Percentiles rank a stretch among this genome's conserved stretches.
Conservation (phyloP, 805 yeast species). For the Suhomyces canberraensis region DNA sequence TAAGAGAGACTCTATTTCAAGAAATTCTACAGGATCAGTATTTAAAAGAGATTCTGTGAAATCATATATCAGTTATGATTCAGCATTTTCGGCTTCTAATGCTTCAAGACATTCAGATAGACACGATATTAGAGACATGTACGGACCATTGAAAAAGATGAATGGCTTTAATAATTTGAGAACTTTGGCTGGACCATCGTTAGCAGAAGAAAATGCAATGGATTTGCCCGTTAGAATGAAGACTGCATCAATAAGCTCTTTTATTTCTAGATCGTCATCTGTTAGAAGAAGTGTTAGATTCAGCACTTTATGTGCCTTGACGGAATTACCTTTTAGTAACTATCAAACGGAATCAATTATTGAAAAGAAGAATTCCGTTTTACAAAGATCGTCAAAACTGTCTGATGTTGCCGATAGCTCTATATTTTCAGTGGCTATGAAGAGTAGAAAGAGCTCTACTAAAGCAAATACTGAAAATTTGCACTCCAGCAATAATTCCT, state of each 20-base stretch:
- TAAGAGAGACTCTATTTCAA: conserved; percentile 32
- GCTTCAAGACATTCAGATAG: conserved; percentile 12
- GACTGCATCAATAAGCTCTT: conserved; percentile 17
- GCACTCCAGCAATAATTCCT: conserved; percentile 9
- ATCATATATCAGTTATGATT: conserved; percentile 61
- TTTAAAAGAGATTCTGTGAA: conserved; percentile 38
- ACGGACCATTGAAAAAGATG: conserved; percentile 45
- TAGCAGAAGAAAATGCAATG: conserved; percentile 7
- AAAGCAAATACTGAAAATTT: conserved; percentile 8
- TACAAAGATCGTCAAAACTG: conserved; percentile 19
- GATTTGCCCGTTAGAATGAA: conserved; percentile 12
- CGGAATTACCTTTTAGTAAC: conserved; percentile 36
- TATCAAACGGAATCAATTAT: conserved; percentile 4
- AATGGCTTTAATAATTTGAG: conserved; percentile 48
- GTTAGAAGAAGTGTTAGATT: conserved; percentile 30
- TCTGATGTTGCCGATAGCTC: conserved; percentile 32
- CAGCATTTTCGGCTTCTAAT: conserved; percentile 43
- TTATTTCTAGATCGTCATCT: conserved; percentile 22
- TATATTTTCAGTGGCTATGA: conserved; percentile 29
- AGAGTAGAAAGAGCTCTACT: conserved; percentile 16
- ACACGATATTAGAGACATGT: conserved; percentile 15
- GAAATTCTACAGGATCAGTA: conserved; percentile 20
- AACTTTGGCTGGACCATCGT: conserved; percentile 19
- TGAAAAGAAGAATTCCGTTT: conserved; percentile 9
- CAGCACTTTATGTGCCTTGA: conserved; percentile 37